Evolutionary conservation across 352 stramenopile genomes (phyloP), one percentile per base, ranked within the genome.

Genomic region (Phytophthora pinifolia): DNA sequence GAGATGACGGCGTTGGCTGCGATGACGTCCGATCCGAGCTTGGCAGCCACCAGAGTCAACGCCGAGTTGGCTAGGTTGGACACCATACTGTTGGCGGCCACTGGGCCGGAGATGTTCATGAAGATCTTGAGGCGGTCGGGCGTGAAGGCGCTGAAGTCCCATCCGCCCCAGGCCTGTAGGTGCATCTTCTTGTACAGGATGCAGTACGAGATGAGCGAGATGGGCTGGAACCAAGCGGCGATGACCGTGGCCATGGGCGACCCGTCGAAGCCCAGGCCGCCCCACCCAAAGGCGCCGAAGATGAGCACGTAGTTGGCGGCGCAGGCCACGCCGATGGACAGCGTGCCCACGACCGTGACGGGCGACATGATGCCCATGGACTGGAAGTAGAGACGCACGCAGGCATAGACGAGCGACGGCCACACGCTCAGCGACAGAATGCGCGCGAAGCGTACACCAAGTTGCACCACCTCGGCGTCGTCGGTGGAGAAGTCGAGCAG

Each of bases 371-470:
- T 87, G 14, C 79, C 78, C 75, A 94, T 89, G 0, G 79, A 83
- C 55, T 94, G 83, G 61, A 94, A 91, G 68, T 94, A 94, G 9
- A 88, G 69, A 0, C 83, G 76, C 45, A 90, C 63, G 52, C 83
- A 93, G 4, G 76, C 83, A 64, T 93, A 93, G 9, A 79, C 58
- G 13, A 93, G 66, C n/a, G 74, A 80, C 1, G 83, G 83, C 66
- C 78, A 91, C 46, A 91, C 77, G 17, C 79, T 84, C n/a, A 90
- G 79, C 48, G 78, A 84, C 38, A 92, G 53, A 51, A 94, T 90
- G 37, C 84, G 79, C 8, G 82, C 72, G 54, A 92, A 94, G 13
- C 79, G 78, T 13, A 76, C 65, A 38, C 82, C 84, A 4, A 94
- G 70, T 0, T 48, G 42, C n/a, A 93, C 63, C 22, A 93, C 80